phyloP scores from a whole-genome alignment of 345 rosid species.

The Populus tremula region DNA sequence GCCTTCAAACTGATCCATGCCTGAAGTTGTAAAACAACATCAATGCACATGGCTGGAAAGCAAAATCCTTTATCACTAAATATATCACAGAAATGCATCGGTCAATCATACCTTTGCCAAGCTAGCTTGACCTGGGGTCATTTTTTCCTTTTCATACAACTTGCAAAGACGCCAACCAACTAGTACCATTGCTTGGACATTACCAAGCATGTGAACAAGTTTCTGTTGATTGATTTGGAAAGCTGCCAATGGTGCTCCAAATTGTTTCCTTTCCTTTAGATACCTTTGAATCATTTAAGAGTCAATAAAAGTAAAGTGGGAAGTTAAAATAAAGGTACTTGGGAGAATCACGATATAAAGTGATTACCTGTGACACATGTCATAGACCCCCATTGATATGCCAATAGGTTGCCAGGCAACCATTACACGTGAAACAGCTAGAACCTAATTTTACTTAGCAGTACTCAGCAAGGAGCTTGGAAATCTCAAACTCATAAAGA shows the following conservation, averaged over 20 bases:
- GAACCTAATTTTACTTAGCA: conserved; percentile 45
- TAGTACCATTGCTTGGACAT: conserved; percentile 85
- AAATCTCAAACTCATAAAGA: neutral
- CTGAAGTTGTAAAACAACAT: conserved; percentile 32
- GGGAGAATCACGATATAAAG: neutral
- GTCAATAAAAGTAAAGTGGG: neutral
- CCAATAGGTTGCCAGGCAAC: conserved; percentile 98
- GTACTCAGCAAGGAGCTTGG: neutral
- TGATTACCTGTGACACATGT: conserved; percentile 87
- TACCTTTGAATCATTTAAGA: conserved; percentile 48
- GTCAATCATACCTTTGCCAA: conserved; percentile 72
- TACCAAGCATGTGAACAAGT: conserved; percentile 81
- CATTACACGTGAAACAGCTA: conserved; percentile 91
- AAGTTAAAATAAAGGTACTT: neutral
- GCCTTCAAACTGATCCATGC: conserved; percentile 76
- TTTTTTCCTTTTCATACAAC: conserved; percentile 69
- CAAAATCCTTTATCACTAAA: neutral
- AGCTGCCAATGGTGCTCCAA: conserved; percentile 95
- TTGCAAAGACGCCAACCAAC: conserved; percentile 98
- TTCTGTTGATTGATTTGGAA: conserved; percentile 90
- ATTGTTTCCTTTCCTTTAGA: conserved; percentile 88
- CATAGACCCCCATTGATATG: conserved; percentile 89
- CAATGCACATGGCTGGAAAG: neutral
- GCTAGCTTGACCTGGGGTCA: conserved; percentile 97
- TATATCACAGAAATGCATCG: neutral